Evolutionary conservation across 2,329 filamentous ascomycete genomes (phyloP).

Genomic region (Grosmannia penicillata): DNA sequence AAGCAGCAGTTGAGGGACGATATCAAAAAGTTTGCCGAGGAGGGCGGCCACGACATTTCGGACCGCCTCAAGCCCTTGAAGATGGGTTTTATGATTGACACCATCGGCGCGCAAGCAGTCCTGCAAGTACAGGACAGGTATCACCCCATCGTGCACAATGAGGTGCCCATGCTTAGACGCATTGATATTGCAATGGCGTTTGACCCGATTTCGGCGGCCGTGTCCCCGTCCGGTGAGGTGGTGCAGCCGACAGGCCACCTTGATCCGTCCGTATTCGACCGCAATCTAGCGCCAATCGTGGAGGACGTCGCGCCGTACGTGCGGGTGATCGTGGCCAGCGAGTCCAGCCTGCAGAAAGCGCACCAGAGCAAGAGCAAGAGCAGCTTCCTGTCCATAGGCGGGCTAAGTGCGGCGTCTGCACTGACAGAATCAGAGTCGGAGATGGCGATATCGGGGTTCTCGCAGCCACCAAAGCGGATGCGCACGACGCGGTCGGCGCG

Average conservation of each 20-base stretch:
- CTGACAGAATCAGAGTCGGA: not conserved
- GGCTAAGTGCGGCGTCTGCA: not conserved
- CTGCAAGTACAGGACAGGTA: not conserved
- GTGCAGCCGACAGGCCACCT: constrained; percentile 27
- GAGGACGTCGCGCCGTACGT: constrained; percentile 80
- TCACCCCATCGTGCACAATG: constrained; percentile 18
- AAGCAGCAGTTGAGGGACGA: constrained; percentile 13
- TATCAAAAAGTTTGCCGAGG: not conserved
- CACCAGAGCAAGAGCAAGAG: constrained; percentile 45
- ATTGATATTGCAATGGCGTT: constrained; percentile 43
- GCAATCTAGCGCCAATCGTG: constrained; percentile 33
- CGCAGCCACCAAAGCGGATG: constrained; percentile 29
- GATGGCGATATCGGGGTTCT: not conserved
- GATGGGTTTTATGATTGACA: too few species aligned
- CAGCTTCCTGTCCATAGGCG: constrained; percentile 30
- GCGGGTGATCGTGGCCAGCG: constrained; percentile 68
- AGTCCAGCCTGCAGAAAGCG: constrained; percentile 56
- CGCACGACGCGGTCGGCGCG: constrained; percentile 55
- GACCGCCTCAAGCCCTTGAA: too few species aligned
- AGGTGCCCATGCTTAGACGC: constrained; percentile 23
- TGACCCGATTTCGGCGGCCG: constrained; percentile 40
- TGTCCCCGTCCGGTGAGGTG: constrained; percentile 12
- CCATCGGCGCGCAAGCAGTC: not conserved
- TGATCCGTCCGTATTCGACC: constrained; percentile 41
- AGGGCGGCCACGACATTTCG: not conserved